These are phyloP conservation scores for Fusarium piperis DNA, from an alignment of 2,329 filamentous ascomycete species.

Conservation along the genomic window DNA sequence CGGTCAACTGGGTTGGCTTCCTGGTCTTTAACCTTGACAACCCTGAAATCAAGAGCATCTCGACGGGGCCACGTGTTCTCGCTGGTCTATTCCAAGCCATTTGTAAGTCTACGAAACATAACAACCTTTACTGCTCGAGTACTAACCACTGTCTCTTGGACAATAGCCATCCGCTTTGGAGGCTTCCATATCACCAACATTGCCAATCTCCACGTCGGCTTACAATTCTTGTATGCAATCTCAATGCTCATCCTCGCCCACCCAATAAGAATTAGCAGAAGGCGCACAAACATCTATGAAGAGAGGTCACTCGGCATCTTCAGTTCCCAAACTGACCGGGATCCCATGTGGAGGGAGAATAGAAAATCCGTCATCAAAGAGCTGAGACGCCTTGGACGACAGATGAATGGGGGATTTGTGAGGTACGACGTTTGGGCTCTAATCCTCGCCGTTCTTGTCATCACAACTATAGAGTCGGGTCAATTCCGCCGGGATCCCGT, in stretches of 20 bases:
- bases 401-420: not conserved
- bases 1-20: not conserved
- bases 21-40: not conserved
- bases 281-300: not conserved
- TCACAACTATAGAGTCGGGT: not conserved
- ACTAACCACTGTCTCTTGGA: not conserved
- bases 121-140: no score
- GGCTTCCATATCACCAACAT: not conserved
- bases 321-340: not conserved
- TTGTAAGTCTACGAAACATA: not conserved
- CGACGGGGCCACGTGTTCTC: not conserved
- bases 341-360: not conserved
- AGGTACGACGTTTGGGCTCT: not conserved
- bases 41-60: not conserved
- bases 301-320: not conserved
- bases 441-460: not conserved
- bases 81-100: not conserved
- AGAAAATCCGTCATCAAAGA: not conserved
- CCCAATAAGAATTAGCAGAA: not conserved
- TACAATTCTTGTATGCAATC: not conserved
- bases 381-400: not conserved
- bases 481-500: not conserved
- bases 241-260: not conserved
- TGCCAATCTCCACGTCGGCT: not conserved
- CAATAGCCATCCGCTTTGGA: not conserved